phyloP scores from a whole-genome alignment of 139 green algal species.

The Closterium sp. region DNA sequence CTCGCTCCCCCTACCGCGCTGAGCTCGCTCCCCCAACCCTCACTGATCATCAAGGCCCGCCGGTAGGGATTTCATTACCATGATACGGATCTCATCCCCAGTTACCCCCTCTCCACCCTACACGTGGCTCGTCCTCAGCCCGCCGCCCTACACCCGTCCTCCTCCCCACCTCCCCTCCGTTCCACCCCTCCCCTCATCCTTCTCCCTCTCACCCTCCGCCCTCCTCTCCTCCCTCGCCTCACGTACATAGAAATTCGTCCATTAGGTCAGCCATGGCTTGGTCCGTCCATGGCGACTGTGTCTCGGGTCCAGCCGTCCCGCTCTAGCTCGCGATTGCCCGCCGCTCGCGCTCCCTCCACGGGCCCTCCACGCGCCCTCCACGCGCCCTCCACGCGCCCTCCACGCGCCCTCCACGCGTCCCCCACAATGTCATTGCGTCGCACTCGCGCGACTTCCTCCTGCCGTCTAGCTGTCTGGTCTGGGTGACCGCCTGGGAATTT shows the following conservation, averaged over 20 bases:
- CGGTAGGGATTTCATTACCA: no score
- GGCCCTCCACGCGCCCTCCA: neutral
- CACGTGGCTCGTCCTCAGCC: neutral
- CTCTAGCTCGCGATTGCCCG: no score
- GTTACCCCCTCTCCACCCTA: neutral
- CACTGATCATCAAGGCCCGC: no score
- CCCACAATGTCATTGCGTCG: neutral
- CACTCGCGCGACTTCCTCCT: neutral
- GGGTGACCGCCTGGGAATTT: constrained; percentile 11
- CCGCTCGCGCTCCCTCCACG: no score
- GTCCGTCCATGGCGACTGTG: neutral
- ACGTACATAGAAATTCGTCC: no score
- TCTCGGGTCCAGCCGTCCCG: no score
- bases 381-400: neutral
- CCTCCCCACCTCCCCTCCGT: neutral
- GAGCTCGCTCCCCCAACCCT: no score
- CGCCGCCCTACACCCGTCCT: neutral
- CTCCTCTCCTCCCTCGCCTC: neutral
- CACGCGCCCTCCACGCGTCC: neutral
- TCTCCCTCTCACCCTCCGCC: neutral
- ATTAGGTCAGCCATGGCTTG: neutral
- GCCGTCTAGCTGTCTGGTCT: neutral
- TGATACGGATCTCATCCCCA: no score
- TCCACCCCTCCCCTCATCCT: neutral
- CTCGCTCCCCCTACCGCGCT: no score